These are phyloP conservation scores for Yamadazyma tumulicola DNA, from an alignment of 805 yeast species.

Conservation along the genomic window DNA sequence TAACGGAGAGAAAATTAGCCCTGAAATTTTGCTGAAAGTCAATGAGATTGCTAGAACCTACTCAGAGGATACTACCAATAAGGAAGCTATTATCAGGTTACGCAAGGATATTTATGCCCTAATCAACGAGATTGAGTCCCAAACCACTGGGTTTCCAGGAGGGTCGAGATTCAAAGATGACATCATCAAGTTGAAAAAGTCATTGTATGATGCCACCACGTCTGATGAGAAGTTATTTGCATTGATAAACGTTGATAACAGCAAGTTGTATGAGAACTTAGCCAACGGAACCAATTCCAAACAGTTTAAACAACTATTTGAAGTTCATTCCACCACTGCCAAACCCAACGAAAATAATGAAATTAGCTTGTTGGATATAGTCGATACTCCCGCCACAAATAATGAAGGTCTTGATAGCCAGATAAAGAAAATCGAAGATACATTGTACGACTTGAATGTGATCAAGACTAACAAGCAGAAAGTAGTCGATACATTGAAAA, in stretches of 20 bases:
- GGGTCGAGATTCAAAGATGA: slow-evolving; percentile 43
- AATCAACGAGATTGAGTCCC: slow-evolving; percentile 33
- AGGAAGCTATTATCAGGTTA: slow-evolving; percentile 22
- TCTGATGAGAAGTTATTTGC: slow-evolving; percentile 55
- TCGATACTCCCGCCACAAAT: slow-evolving; percentile 36
- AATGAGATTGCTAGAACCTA: slow-evolving; percentile 22
- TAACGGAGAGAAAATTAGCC: slow-evolving; percentile 3
- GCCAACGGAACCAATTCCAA: slow-evolving; percentile 41
- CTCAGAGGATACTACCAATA: slow-evolving; percentile 35
- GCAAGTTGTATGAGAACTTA: slow-evolving; percentile 21
- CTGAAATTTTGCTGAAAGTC: slow-evolving; percentile 10
- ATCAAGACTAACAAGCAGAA: slow-evolving; percentile 62
- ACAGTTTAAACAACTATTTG: slow-evolving; percentile 34
- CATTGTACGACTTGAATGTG: slow-evolving; percentile 56
- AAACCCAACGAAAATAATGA: slow-evolving; percentile 17
- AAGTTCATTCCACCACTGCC: slow-evolving; percentile 5
- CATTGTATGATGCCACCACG: slow-evolving; percentile 57
- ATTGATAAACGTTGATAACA: slow-evolving; percentile 37
- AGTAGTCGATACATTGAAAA: slow-evolving; percentile 62
- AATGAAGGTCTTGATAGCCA: slow-evolving; percentile 18
- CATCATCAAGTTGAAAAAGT: slow-evolving; percentile 52
- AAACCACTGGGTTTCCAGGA: neutral
- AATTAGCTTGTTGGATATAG: slow-evolving; percentile 65
- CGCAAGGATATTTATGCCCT: slow-evolving; percentile 35
- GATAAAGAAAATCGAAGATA: slow-evolving; percentile 52